Evolutionary conservation across 2,329 filamentous ascomycete species (phyloP), one percentile per base, ranked within the genome.

Genomic region (Aureobasidium subglaciale): DNA sequence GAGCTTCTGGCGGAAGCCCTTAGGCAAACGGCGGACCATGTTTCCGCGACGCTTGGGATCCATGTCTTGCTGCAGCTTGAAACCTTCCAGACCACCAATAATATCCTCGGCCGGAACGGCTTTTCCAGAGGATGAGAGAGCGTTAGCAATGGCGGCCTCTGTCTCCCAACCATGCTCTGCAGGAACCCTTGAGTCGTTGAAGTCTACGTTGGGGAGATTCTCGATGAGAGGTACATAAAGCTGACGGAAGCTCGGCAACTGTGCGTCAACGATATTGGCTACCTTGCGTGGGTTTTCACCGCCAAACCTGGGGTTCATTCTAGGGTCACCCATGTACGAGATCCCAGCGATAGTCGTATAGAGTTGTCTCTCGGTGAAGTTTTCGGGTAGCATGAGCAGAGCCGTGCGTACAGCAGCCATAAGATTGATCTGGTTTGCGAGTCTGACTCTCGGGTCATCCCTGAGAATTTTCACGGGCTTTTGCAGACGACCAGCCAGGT

Each of bases 391-490:
- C 22, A 99, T 82, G 1, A 99, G 79, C 1, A 99, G 80, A 0
- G 93, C 90, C 3, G 91, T 92, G 57, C 93, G 88, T 5, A 97
- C 78, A 2, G 95, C 95, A 8, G 92, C 92, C 40, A 97, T 81
- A 16, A 99, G 80, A 69, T 99, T 99, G 70, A 95, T 86, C 71
- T 99, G 93, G 70, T 99, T 97, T 4, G 92, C 90, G 29, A 97
- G 82, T 29, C 93, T 88, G 37, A 99, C 90, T 48, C 85, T 85
- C 0, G 93, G 89, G 65, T 99, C 89, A 68, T 99, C 93, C 49
- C 91, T 86, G 16, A 99, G 80, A 62, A 99, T 97, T 75, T 99
- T 97, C 71, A 96, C 93, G 1, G 93, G 93, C 70, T 99, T 99
- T 61, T 99, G 93, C 52, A 99, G 79, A 30, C 93, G 87, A 4